A percentile compares a stretch with the other conserved stretches of the same genome.
Evolutionary conservation across 1,284 basidiomycete species (phyloP).

Genomic region (Gymnopus androsaceus): DNA sequence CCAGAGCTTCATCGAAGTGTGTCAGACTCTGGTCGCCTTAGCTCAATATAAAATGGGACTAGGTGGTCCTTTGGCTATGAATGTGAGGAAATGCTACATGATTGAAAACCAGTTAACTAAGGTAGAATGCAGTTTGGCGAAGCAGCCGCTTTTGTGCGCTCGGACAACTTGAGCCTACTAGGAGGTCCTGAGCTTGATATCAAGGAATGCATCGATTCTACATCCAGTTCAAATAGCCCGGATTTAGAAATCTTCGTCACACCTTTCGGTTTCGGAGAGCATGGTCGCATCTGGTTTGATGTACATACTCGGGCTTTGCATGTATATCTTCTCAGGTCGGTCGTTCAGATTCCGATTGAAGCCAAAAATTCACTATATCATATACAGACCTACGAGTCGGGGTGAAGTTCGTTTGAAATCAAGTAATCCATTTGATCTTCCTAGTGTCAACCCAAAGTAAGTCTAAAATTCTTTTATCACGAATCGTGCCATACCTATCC

Average conservation of each 20-base stretch:
- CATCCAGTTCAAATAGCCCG: slow-evolving; percentile 55
- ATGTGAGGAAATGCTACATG: slow-evolving; percentile 40
- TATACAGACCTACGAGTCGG: slow-evolving; percentile 37
- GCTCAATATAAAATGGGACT: slow-evolving; percentile 45
- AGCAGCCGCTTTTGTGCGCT: slow-evolving; percentile 57
- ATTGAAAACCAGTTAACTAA: neutral
- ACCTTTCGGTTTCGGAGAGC: slow-evolving; percentile 45
- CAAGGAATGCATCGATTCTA: slow-evolving; percentile 47
- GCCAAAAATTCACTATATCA: neutral
- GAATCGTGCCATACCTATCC: neutral
- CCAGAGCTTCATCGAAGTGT: slow-evolving; percentile 32
- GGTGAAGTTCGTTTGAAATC: slow-evolving; percentile 42
- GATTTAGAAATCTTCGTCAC: slow-evolving; percentile 61
- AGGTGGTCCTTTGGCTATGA: slow-evolving; percentile 51
- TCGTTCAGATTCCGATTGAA: slow-evolving; percentile 14
- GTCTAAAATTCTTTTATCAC: slow-evolving; percentile 4
- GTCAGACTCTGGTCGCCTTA: slow-evolving; percentile 37
- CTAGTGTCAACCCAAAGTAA: slow-evolving; percentile 46
- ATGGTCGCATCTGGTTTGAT: slow-evolving; percentile 29
- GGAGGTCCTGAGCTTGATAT: no score
- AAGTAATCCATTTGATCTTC: slow-evolving; percentile 40
- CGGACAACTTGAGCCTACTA: slow-evolving; percentile 48
- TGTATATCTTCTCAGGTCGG: slow-evolving; percentile 39
- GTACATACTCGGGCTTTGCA: slow-evolving; percentile 43
- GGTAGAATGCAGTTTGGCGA: slow-evolving; percentile 53